Evolutionary conservation across 495 filamentous ascomycete species (phyloP), one percentile per base, ranked within the genome.

Genomic region (Trichoderma erinaceum): DNA sequence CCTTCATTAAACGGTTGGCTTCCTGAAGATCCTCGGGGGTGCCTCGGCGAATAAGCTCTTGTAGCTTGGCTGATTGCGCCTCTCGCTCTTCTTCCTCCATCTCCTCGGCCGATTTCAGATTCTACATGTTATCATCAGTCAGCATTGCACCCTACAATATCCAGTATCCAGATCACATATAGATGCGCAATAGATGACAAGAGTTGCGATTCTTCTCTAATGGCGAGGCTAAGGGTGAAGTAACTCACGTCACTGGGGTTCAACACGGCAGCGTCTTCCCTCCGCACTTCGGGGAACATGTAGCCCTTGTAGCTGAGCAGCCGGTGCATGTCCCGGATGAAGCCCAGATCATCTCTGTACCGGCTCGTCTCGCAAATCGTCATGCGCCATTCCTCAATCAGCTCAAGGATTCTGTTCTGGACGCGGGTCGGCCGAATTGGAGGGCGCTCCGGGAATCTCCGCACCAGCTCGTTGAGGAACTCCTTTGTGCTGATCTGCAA

Each of bases 401-500:
- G 89, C 78, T 97, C 96, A 72, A 99, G 83, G 64, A 98, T 97
- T 79, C 90, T 91, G 76, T 87, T 83, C 80, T 99, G 95, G 63
- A 97, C 92, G 70, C 92, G 84, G 48, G 90, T 90, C 64, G 93
- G 85, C 66, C 95, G 88, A 69, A 93, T 83, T 13, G 94, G 91
- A 58, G 95, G 95, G 41, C 94, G 86, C 78, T 99, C 95, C 68
- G 95, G 95, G 75, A 99, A 99, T 66, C 94, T 85, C 68, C 95
- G 89, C 35, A 99, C 95, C 70, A 99, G 89, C 84, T 99, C 95
- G 82, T 98, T 99, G 68, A 99, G 86, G 73, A 99, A 98, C 72
- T 99, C 95, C 77, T 99, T 99, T 68, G 95, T 98, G 76, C 90
- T 92, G 77, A 99, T 97, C 79, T 99, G 95, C 48, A 99, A 88